Conservation (phyloP, 169 alveolate species). For the Plasmodium berghei region DNA sequence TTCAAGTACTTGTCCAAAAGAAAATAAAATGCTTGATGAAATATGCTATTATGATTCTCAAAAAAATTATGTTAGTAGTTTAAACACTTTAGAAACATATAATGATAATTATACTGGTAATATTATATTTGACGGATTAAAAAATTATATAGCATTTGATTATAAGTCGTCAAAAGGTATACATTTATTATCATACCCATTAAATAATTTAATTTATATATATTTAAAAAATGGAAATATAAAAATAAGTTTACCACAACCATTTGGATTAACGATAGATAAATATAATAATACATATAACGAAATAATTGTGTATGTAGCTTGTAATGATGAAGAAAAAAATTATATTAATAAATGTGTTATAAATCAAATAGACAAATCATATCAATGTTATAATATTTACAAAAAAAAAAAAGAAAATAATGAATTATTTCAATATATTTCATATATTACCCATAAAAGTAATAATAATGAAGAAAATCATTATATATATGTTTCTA, state of each 20-base stretch:
- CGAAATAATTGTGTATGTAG: conserved; percentile 8
- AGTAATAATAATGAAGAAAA: background rate
- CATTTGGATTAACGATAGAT: conserved; percentile 54
- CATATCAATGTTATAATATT: conserved; percentile 35
- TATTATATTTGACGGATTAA: conserved; percentile 49
- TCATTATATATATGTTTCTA: conserved; percentile 28
- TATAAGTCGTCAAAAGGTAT: conserved; percentile 7
- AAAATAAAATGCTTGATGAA: conserved; percentile 23
- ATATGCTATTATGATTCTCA: conserved; percentile 40
- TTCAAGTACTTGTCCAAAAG: conserved; percentile 34
- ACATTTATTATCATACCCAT: conserved; percentile 48
- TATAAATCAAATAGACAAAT: conserved; percentile 9
- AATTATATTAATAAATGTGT: conserved; percentile 60
- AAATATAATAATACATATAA: conserved; percentile 15
- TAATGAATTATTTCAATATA: conserved; percentile 45
- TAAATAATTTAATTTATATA: conserved; percentile 35
- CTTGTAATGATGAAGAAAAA: conserved; percentile 57
- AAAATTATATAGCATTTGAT: conserved; percentile 57
- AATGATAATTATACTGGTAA: conserved; percentile 13
- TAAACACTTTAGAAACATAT: conserved; percentile 21
- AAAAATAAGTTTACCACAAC: conserved; percentile 31
- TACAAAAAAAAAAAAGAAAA: conserved; percentile 30
- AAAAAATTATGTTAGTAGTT: conserved; percentile 31
- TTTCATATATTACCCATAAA: conserved; percentile 26
- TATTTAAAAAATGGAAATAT: background rate